Evolutionary conservation across 169 alveolate species (phyloP).

Genomic region (Eimeria praecox): DNA sequence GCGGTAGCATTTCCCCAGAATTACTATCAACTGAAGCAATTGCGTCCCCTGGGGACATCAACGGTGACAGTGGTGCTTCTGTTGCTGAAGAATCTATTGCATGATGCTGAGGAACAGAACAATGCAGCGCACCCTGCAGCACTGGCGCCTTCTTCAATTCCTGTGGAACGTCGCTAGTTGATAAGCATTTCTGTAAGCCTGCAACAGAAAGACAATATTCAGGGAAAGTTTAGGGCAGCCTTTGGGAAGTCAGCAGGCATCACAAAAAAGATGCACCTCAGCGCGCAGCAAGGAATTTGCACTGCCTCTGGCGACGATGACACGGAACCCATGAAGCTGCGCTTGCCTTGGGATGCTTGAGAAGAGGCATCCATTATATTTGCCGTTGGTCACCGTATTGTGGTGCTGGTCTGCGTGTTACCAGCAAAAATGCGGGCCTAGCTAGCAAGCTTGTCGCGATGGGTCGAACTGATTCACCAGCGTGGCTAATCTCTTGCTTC

Average conservation of each 20-base stretch:
- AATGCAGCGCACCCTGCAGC: constrained; percentile 2
- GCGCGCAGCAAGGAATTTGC: background rate
- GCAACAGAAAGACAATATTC: background rate
- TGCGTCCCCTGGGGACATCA: background rate
- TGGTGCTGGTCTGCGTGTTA: background rate
- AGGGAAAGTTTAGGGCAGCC: background rate
- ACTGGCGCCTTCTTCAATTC: background rate
- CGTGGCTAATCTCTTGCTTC: background rate
- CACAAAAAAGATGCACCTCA: background rate
- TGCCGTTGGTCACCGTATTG: background rate
- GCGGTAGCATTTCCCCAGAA: background rate
- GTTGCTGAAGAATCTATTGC: constrained; percentile 53
- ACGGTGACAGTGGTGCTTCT: constrained; percentile 58
- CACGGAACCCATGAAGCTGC: background rate
- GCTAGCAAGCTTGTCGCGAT: background rate
- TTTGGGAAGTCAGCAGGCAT: background rate
- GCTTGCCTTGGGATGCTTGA: constrained; percentile 43
- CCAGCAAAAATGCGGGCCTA: constrained; percentile 10
- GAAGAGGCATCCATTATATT: constrained; percentile 24
- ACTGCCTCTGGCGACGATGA: background rate
- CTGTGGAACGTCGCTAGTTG: background rate
- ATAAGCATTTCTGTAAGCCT: constrained; percentile 6
- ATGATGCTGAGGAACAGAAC: background rate
- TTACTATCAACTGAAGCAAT: constrained; percentile 34
- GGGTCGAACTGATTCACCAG: background rate